A percentile compares a stretch with the other conserved stretches of the same genome.
Evolutionary conservation across 176 grass and related monocot species (phyloP).

Genomic region (Oropetium thomaeum): DNA sequence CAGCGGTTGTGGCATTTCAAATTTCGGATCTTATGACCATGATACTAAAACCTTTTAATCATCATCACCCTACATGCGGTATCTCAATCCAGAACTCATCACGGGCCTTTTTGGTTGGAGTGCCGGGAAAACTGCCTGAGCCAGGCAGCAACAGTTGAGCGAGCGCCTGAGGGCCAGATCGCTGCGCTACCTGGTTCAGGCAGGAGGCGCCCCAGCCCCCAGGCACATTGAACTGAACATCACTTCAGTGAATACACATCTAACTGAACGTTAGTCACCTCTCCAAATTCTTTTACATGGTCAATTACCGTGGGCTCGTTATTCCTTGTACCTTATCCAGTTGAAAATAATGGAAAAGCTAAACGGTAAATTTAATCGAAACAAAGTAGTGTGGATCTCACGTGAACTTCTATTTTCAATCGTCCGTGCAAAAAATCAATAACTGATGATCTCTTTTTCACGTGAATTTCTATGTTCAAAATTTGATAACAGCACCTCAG

Average conservation of each 20-base stretch:
- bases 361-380: background rate
- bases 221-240: too few relatives aligned
- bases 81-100: background rate
- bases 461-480: slow-evolving; percentile 14
- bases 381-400: background rate
- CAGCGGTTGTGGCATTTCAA: background rate
- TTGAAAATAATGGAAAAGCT: background rate
- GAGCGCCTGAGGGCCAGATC: too few relatives aligned
- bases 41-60: background rate
- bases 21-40: background rate
- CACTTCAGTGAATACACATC: background rate
- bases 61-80: background rate
- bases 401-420: too few relatives aligned
- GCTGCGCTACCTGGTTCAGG: too few relatives aligned
- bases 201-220: too few relatives aligned
- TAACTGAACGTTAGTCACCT: background rate
- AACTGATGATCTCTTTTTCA: background rate
- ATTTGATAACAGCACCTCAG: slow-evolving; percentile 19
- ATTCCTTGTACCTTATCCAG: too few relatives aligned
- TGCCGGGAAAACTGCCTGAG: too few relatives aligned
- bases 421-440: background rate
- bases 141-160: too few relatives aligned
- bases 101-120: too few relatives aligned
- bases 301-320: background rate
- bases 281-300: background rate